Evolutionary conservation across 169 alveolate genomes (phyloP), one percentile per base, ranked within the genome.

Genomic region (Plasmodium knowlesi): DNA sequence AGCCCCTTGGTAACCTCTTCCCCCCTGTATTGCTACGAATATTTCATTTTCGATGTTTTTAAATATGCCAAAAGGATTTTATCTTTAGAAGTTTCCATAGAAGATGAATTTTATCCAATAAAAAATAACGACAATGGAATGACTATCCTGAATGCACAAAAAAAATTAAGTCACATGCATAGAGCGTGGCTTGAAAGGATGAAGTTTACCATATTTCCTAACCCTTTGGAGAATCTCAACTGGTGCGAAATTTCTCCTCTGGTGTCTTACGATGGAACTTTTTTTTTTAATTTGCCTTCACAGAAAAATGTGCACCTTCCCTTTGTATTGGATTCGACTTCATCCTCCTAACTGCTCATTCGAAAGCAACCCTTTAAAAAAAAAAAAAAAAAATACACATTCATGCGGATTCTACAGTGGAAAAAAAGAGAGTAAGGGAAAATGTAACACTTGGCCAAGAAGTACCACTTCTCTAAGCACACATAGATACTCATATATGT

Each of bases 31-130:
- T 92, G 94, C 50, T 94, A 95, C 39, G 97, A 96, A 93, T 95
- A 94, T 79, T 96, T 96, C 74, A 90, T 96, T 34, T 96, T 96
- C 82, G 97, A 96, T 57, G 70, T 96, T 32, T 92, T 96, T 78
- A 84, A 93, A 80, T 95, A 94, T 41, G 94, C 97, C n/a, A 54
- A 73, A 25, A 93, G 81, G 71, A 76, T 94, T 16, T 67, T 89
- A 89, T 79, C 94, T 16, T 67, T 43, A 41, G 94, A 89, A 67
- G 82, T 89, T 54, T 61, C 82, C 19, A 34, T 89, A 14, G 70
- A 89, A 5, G 34, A 79, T 14, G 94, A 89, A 79, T 89, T 89
- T 79, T 34, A 14, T 79, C 94, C 94, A 78, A 57, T 89, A 89
- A 89, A 89, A 89, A 34, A 34, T 67, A 89, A 89, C 71, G 71